phyloP scores from a whole-genome alignment of 495 filamentous ascomycete species.

The Massariosphaeria phaeospora region DNA sequence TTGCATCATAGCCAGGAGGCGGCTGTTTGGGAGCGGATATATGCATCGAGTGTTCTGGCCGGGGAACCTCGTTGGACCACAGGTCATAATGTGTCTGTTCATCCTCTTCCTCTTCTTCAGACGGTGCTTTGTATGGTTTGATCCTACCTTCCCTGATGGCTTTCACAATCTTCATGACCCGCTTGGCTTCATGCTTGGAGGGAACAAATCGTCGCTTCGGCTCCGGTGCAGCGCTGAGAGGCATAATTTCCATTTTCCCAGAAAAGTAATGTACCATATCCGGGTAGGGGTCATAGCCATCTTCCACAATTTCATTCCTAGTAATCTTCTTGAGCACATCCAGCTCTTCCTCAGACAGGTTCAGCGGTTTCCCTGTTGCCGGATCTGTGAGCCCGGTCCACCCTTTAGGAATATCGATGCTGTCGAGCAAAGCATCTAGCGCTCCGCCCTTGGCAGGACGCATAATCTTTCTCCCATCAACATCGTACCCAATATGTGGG shows the following conservation, averaged over 20 bases:
- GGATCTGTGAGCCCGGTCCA: slow-evolving; percentile 96
- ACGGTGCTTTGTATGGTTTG: slow-evolving; percentile 78
- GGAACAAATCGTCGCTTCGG: slow-evolving; percentile 93
- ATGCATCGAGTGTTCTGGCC: slow-evolving; percentile 86
- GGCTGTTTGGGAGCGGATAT: slow-evolving; percentile 93
- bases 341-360: slow-evolving; percentile 81
- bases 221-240: slow-evolving; percentile 87
- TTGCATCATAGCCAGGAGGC: slow-evolving; percentile 89
- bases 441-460: slow-evolving; percentile 92
- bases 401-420: slow-evolving; percentile 95
- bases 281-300: slow-evolving; percentile 87
- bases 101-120: slow-evolving; percentile 62
- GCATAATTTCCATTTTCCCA: slow-evolving; percentile 85
- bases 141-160: slow-evolving; percentile 94
- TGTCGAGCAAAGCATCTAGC: slow-evolving; percentile 87
- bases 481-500: slow-evolving; percentile 97
- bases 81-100: slow-evolving; percentile 74
- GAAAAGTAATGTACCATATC: slow-evolving; percentile 90
- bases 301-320: slow-evolving; percentile 80
- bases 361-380: slow-evolving; percentile 82
- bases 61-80: slow-evolving; percentile 84
- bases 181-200: slow-evolving; percentile 96
- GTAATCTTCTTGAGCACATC: slow-evolving; percentile 84
- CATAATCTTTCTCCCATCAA: slow-evolving; percentile 97
- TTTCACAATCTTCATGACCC: slow-evolving; percentile 95